Evolutionary conservation across 148 eudicot species (phyloP).

Genomic region (Linanthus parryae): DNA sequence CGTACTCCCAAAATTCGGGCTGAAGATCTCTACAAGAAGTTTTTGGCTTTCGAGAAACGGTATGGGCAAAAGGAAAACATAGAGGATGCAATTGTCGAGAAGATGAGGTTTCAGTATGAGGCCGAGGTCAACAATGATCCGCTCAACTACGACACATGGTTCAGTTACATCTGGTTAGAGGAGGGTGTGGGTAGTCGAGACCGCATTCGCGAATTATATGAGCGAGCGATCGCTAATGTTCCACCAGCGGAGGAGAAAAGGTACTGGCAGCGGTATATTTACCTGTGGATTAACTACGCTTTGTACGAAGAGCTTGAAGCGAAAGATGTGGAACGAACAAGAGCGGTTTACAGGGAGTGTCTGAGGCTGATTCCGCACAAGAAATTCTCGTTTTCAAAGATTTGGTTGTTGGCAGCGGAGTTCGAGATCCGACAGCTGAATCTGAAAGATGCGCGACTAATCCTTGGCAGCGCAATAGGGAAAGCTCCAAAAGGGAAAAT

Average conservation of each 20-base stretch:
- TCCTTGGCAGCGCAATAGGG: slow-evolving; percentile 91
- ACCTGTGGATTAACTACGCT: slow-evolving; percentile 88
- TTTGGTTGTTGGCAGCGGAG: slow-evolving; percentile 92
- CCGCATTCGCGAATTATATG: slow-evolving; percentile 70
- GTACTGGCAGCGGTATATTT: slow-evolving; percentile 93
- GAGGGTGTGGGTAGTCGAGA: slow-evolving; percentile 68
- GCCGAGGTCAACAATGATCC: slow-evolving; percentile 38
- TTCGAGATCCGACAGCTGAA: slow-evolving; percentile 83
- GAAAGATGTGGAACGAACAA: slow-evolving; percentile 63
- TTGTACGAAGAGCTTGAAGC: slow-evolving; percentile 91
- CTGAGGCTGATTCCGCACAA: slow-evolving; percentile 48
- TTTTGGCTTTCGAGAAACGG: no score
- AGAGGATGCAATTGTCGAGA: no score
- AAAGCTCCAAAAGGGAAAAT: slow-evolving; percentile 94
- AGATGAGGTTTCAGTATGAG: no score
- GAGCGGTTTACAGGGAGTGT: slow-evolving; percentile 77
- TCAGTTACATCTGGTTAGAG: slow-evolving; percentile 77
- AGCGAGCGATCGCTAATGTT: slow-evolving; percentile 83
- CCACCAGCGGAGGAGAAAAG: slow-evolving; percentile 95
- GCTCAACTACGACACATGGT: slow-evolving; percentile 86
- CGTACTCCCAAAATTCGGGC: no score
- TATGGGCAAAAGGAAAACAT: no score
- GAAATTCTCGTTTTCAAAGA: slow-evolving; percentile 87
- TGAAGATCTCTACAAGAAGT: no score
- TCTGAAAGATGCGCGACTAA: slow-evolving; percentile 60